These are phyloP conservation scores for Talaromyces sp. DNA, from an alignment of 2,329 filamentous ascomycete species.

Conservation along the genomic window DNA sequence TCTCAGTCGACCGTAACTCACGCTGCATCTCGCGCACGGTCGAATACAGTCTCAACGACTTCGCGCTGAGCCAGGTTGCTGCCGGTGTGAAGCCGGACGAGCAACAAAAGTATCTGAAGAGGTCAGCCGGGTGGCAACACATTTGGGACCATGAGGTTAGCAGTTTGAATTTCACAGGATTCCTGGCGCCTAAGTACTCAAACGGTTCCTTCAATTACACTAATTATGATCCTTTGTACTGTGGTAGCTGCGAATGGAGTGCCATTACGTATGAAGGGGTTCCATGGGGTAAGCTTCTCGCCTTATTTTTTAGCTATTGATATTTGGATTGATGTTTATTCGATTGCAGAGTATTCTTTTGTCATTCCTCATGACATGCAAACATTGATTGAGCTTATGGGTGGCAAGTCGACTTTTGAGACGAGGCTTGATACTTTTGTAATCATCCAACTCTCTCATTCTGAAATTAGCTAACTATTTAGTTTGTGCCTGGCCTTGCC, in stretches of 20 bases:
- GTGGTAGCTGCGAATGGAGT: slow-evolving; percentile 62
- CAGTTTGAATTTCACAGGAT: slow-evolving; percentile 51
- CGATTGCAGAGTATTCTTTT: slow-evolving; percentile 53
- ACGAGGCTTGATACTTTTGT: slow-evolving; percentile 54
- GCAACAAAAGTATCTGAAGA: slow-evolving; percentile 52
- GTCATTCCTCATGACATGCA: slow-evolving; percentile 62
- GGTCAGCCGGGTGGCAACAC: slow-evolving; percentile 66
- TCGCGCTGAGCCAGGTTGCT: slow-evolving; percentile 56
- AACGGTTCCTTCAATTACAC: slow-evolving; percentile 45
- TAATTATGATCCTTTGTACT: slow-evolving; percentile 46
- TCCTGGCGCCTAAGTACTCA: slow-evolving; percentile 52
- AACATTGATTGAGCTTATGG: slow-evolving; percentile 49
- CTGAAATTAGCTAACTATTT: slow-evolving; percentile 1
- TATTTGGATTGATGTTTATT: slow-evolving; percentile 16
- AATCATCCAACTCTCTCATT: slow-evolving; percentile 3
- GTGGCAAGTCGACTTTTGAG: slow-evolving; percentile 51
- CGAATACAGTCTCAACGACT: slow-evolving; percentile 62
- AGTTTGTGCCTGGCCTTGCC: slow-evolving; percentile 40
- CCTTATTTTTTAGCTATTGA: slow-evolving; percentile 6
- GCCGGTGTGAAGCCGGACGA: slow-evolving; percentile 43
- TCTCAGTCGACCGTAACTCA: slow-evolving; percentile 52
- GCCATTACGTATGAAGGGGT: slow-evolving; percentile 57
- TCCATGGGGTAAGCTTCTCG: slow-evolving; percentile 43
- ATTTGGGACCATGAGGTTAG: slow-evolving; percentile 59
- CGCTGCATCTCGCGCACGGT: slow-evolving; percentile 61